phyloP scores from a whole-genome alignment of 2,329 filamentous ascomycete species.

The Colletotrichum australisinense region DNA sequence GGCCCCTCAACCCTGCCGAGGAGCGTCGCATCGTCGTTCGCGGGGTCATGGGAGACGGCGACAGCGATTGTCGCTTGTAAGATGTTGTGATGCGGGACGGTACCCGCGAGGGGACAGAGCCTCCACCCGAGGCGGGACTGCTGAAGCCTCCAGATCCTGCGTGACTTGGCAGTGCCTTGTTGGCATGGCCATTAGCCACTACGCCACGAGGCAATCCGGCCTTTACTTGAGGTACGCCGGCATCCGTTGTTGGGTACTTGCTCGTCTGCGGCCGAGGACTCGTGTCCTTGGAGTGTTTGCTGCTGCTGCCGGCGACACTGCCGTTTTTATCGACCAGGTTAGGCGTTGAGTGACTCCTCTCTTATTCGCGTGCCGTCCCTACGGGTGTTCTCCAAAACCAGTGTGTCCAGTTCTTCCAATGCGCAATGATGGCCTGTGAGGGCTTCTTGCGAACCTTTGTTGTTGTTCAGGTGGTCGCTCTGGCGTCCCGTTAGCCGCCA shows the following conservation, averaged over 20 bases:
- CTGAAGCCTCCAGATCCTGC: constrained; percentile 31
- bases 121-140: constrained; percentile 42
- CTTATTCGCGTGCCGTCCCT: constrained; percentile 60
- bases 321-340: constrained; percentile 65
- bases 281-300: constrained; percentile 60
- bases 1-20: constrained; percentile 84
- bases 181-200: constrained; percentile 61
- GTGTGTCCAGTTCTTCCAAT: constrained; percentile 74
- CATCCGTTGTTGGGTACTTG: constrained; percentile 61
- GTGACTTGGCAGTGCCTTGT: constrained; percentile 39
- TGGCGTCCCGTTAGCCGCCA: constrained; percentile 49
- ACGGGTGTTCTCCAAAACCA: constrained; percentile 71
- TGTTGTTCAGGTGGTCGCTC: constrained; percentile 44
- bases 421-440: constrained; percentile 68
- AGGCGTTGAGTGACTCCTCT: constrained; percentile 68
- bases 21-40: constrained; percentile 86
- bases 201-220: constrained; percentile 61
- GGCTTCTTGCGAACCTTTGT: constrained; percentile 65
- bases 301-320: constrained; percentile 46
- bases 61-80: constrained; percentile 84
- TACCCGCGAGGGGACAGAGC: constrained; percentile 44
- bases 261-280: constrained; percentile 71
- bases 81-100: constrained; percentile 49
- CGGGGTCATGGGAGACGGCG: constrained; percentile 88
- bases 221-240: constrained; percentile 49